Percentiles rank a stretch among this genome's conserved stretches.
phyloP scores from a whole-genome alignment of 2,329 filamentous ascomycete species.

The Alternaria brassicicola region DNA sequence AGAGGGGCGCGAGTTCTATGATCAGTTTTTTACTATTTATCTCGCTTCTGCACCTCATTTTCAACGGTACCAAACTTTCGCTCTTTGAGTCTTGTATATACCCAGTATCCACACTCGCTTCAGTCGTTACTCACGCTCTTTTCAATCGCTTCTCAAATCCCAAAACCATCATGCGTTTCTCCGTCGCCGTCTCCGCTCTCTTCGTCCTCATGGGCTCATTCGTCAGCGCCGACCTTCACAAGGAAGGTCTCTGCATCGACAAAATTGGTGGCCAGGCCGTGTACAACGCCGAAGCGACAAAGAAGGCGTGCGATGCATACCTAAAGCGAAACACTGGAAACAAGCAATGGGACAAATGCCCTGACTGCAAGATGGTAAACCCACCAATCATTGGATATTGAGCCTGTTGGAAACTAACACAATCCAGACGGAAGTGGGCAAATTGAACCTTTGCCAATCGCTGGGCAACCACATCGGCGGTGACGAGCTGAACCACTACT shows the following conservation, averaged over 20 bases:
- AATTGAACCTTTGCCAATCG: conserved; percentile 32
- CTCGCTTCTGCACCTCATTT: neutral
- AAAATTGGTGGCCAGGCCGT: conserved; percentile 22
- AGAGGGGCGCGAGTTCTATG: neutral
- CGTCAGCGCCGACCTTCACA: conserved; percentile 29
- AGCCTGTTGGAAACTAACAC: neutral
- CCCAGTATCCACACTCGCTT: conserved; percentile 1
- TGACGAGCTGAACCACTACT: conserved; percentile 38
- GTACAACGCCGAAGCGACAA: conserved; percentile 34
- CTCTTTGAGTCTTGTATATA: conserved; percentile 7
- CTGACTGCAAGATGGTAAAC: conserved; percentile 36
- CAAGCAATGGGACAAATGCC: conserved; percentile 36
- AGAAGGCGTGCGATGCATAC: conserved; percentile 29
- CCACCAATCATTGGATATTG: neutral
- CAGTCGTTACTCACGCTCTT: neutral
- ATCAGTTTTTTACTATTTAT: neutral
- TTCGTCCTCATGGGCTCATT: conserved; percentile 21
- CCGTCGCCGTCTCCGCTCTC: conserved; percentile 18
- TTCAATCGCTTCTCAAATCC: neutral
- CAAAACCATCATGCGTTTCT: conserved; percentile 24
- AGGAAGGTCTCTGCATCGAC: conserved; percentile 28
- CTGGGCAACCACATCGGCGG: conserved; percentile 35
- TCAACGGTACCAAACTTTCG: neutral
- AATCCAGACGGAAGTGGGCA: conserved; percentile 20
- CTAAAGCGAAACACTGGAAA: conserved; percentile 32